These are phyloP conservation scores for Neonectria coccinea DNA, from an alignment of 2,329 filamentous ascomycete genomes.

Conservation along the genomic window DNA sequence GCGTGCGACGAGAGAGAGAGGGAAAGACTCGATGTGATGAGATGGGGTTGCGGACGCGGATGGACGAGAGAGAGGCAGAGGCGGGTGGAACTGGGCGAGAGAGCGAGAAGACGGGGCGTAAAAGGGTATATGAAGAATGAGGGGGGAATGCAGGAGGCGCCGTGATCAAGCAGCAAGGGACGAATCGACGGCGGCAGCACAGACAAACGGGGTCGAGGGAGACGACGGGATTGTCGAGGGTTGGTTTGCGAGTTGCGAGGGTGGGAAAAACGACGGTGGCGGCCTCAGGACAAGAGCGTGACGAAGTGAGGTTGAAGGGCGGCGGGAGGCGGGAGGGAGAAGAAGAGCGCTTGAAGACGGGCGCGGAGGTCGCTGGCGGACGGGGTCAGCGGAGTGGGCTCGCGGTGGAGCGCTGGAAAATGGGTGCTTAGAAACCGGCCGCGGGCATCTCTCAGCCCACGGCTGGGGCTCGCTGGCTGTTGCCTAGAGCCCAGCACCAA, in stretches of 20 bases:
- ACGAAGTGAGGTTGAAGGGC: constrained; percentile 30
- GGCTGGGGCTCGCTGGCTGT: constrained; percentile 45
- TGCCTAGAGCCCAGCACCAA: constrained; percentile 46
- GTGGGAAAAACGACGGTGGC: constrained; percentile 25
- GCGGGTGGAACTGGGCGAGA: constrained; percentile 43
- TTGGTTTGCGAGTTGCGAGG: no score
- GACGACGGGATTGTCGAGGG: constrained; percentile 5
- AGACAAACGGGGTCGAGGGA: constrained; percentile 3
- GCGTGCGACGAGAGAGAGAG: constrained; percentile 20
- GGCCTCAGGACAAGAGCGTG: constrained; percentile 37
- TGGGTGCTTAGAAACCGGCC: constrained; percentile 46
- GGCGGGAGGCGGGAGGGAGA: constrained; percentile 28
- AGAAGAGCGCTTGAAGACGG: constrained; percentile 22
- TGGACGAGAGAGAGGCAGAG: constrained; percentile 34
- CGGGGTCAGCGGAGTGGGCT: constrained; percentile 18
- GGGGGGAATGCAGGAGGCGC: constrained; percentile 26
- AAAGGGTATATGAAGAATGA: constrained; percentile 45
- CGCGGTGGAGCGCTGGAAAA: neutral
- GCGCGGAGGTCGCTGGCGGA: constrained; percentile 33
- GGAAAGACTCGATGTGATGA: constrained; percentile 28
- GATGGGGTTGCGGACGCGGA: constrained; percentile 30
- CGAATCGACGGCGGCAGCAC: constrained; percentile 14
- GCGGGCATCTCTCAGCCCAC: constrained; percentile 44
- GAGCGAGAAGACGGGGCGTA: constrained; percentile 40
- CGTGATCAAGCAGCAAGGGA: constrained; percentile 19